These are phyloP conservation scores for Phytophthora rubi DNA, from an alignment of 352 stramenopile species.

Conservation along the genomic window DNA sequence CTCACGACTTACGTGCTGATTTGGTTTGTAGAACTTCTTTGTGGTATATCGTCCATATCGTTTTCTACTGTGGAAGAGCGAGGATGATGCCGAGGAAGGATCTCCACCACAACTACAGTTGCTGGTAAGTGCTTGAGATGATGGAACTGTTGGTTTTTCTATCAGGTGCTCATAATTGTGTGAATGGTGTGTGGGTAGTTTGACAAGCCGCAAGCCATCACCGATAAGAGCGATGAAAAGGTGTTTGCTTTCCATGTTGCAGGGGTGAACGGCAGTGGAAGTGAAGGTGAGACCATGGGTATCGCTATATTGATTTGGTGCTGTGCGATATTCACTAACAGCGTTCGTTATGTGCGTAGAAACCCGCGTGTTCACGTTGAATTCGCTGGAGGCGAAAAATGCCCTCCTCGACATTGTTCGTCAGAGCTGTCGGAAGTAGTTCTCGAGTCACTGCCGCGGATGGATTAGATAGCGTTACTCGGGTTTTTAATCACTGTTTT, in stretches of 20 bases:
- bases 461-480: neutral
- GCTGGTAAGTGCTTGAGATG: constrained; percentile 47
- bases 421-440: constrained; percentile 47
- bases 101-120: constrained; percentile 60
- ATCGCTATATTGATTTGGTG: neutral
- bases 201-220: constrained; percentile 63
- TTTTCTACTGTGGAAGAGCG: constrained; percentile 83
- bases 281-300: constrained; percentile 45
- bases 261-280: constrained; percentile 52
- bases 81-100: constrained; percentile 73
- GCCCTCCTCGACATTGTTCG: constrained; percentile 52
- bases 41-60: constrained; percentile 72
- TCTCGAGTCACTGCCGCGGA: neutral
- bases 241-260: constrained; percentile 69
- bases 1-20: constrained; percentile 11
- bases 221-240: constrained; percentile 67
- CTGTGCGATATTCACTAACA: neutral
- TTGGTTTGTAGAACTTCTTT: constrained; percentile 53
- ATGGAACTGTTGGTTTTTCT: constrained; percentile 1
- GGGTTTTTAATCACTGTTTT: constrained; percentile 15
- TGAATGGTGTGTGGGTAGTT: constrained; percentile 49
- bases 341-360: constrained; percentile 37
- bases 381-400: constrained; percentile 61
- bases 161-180: neutral
- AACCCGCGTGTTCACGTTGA: constrained; percentile 73